Evolutionary conservation across 768 basidiomycete species (phyloP).

Genomic region (Podaxis sp.): DNA sequence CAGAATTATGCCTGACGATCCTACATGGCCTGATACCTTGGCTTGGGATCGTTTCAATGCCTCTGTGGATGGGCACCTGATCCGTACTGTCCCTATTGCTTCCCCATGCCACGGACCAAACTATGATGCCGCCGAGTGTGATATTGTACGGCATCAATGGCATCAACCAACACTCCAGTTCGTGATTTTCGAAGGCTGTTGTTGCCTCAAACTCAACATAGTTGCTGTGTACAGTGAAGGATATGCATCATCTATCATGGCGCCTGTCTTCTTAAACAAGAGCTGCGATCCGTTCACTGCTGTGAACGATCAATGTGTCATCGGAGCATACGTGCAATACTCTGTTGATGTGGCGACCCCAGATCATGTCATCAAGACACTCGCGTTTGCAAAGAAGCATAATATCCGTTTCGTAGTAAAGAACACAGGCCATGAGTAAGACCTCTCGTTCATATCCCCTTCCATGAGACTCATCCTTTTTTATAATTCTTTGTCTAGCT

Average conservation of each 20-base stretch:
- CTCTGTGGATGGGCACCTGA: conserved; percentile 14
- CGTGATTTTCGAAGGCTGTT: neutral
- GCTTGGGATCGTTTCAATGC: conserved; percentile 12
- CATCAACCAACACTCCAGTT: conserved; percentile 4
- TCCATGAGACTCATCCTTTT: neutral
- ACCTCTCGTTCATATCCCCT: neutral
- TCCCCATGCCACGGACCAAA: neutral
- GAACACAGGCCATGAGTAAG: conserved; percentile 20
- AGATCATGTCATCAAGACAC: conserved; percentile 18
- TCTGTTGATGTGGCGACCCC: conserved; percentile 16
- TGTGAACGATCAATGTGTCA: conserved; percentile 11
- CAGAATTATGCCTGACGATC: conserved; percentile 9
- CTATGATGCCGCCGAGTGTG: neutral
- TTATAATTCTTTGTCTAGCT: conserved; percentile 1
- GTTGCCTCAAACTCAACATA: neutral
- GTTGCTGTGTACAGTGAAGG: neutral
- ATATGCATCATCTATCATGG: conserved; percentile 8
- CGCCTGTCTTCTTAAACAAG: conserved; percentile 13
- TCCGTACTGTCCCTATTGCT: conserved; percentile 8
- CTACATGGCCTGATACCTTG: conserved; percentile 9
- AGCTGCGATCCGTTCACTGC: conserved; percentile 16
- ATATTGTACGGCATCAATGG: neutral
- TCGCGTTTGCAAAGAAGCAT: conserved; percentile 18
- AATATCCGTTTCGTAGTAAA: conserved; percentile 21
- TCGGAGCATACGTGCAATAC: conserved; percentile 14